A percentile compares a stretch with the other conserved stretches of the same genome.
These are phyloP conservation scores for Pythium myriotylum DNA, from an alignment of 352 stramenopile species.

Conservation along the genomic window DNA sequence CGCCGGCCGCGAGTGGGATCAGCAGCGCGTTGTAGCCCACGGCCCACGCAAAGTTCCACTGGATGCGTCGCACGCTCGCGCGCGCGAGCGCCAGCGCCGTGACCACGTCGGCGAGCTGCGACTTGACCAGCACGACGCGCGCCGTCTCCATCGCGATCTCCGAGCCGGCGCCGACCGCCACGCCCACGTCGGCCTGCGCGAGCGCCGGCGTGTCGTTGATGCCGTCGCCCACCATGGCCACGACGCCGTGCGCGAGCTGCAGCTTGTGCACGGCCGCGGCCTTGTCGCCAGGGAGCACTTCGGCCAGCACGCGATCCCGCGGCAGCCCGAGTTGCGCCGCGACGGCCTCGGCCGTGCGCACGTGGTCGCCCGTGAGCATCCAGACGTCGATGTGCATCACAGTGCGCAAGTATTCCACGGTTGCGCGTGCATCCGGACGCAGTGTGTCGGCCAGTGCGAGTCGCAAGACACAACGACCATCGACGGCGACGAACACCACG, in stretches of 20 bases:
- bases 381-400: slow-evolving; percentile 93
- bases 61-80: slow-evolving; percentile 96
- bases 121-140: slow-evolving; percentile 93
- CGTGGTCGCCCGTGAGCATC: slow-evolving; percentile 99
- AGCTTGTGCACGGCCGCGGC: slow-evolving; percentile 91
- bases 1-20: slow-evolving; percentile 96
- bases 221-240: slow-evolving; percentile 97
- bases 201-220: slow-evolving; percentile 99
- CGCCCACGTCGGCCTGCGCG: slow-evolving; percentile 97
- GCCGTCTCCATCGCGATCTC: slow-evolving; percentile 98
- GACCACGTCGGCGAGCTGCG: slow-evolving; percentile 93
- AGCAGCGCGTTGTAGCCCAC: slow-evolving; percentile 98
- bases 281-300: slow-evolving; percentile 96
- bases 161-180: slow-evolving; percentile 94
- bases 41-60: slow-evolving; percentile 97
- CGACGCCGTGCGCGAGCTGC: slow-evolving; percentile 83
- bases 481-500: slow-evolving; percentile 92
- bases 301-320: slow-evolving; percentile 90
- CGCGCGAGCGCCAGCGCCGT: slow-evolving; percentile 95
- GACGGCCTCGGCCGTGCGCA: slow-evolving; percentile 92
- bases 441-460: slow-evolving; percentile 86
- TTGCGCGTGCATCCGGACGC: slow-evolving; percentile 90
- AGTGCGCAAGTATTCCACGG: slow-evolving; percentile 88
- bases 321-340: slow-evolving; percentile 93
- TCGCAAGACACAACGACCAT: slow-evolving; percentile 69